Evolutionary conservation across 768 basidiomycete genomes (phyloP).

Genomic region (Termitomyces sp.): DNA sequence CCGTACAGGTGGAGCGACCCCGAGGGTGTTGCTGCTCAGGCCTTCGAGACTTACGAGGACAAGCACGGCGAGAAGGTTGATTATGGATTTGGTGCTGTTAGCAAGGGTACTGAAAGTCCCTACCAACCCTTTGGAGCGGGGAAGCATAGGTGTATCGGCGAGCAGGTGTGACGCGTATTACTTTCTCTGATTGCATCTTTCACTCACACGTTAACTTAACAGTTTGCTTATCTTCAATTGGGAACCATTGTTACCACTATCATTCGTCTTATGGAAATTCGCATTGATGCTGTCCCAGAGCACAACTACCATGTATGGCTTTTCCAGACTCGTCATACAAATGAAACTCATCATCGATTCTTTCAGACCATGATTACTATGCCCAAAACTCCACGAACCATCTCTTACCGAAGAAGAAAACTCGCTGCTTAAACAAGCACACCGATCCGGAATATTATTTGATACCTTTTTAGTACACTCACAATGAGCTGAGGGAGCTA

Average conservation of each 20-base stretch:
- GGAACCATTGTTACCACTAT: slow-evolving; percentile 78
- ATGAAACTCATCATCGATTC: background rate
- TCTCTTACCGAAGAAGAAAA: slow-evolving; percentile 63
- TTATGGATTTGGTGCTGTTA: slow-evolving; percentile 92
- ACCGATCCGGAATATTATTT: background rate
- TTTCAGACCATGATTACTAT: slow-evolving; percentile 91
- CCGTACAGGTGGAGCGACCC: slow-evolving; percentile 84
- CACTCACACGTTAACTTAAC: background rate
- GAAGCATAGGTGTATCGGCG: slow-evolving; percentile 91
- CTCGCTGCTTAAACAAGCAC: slow-evolving; percentile 40
- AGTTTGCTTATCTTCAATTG: slow-evolving; percentile 95
- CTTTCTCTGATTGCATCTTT: background rate
- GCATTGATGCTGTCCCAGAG: slow-evolving; percentile 66
- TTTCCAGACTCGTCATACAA: background rate
- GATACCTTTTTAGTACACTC: background rate
- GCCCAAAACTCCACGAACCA: slow-evolving; percentile 64
- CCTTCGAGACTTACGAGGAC: slow-evolving; percentile 69
- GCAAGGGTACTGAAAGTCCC: slow-evolving; percentile 93
- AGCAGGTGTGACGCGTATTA: slow-evolving; percentile 47
- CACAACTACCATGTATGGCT: slow-evolving; percentile 86
- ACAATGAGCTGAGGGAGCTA: background rate
- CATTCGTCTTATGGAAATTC: slow-evolving; percentile 71
- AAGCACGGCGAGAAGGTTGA: slow-evolving; percentile 87
- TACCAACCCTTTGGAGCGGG: slow-evolving; percentile 99
- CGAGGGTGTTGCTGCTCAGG: slow-evolving; percentile 75